A percentile compares a stretch with the other conserved stretches of the same genome.
Conservation (phyloP, 83 land plant species). For the Larix sibirica region DNA sequence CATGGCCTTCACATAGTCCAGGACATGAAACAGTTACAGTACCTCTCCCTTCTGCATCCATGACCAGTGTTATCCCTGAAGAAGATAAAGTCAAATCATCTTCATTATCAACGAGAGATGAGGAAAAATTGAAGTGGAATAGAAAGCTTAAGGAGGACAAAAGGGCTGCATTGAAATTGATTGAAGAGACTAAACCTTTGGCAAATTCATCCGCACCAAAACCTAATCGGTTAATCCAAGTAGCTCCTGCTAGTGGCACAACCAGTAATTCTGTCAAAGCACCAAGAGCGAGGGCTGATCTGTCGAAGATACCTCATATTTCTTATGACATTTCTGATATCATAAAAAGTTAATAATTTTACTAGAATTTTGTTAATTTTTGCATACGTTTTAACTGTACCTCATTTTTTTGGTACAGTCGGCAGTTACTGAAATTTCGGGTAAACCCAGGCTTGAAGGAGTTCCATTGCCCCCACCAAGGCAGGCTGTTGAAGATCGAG, state of each 20-base stretch:
- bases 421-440: constrained; percentile 41
- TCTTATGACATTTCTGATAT: background rate
- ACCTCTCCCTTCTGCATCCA: background rate
- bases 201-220: constrained; percentile 13
- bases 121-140: background rate
- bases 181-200: background rate
- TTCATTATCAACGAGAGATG: background rate
- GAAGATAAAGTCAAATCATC: background rate
- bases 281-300: background rate
- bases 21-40: constrained; percentile 6
- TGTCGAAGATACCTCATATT: background rate
- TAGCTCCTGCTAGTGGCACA: background rate
- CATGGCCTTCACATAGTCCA: constrained; percentile 14
- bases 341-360: background rate
- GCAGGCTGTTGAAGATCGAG: constrained; percentile 37
- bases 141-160: background rate
- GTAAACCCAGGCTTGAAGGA: constrained; percentile 46
- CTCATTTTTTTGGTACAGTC: constrained; percentile 31
- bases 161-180: background rate
- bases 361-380: background rate
- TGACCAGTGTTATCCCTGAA: background rate
- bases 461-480: constrained; percentile 27
- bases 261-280: background rate
- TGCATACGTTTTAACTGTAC: background rate
- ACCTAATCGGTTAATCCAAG: constrained; percentile 1